Evolutionary conservation across 23 red algal species (phyloP), one percentile per base, ranked within the genome.

Genomic region (Gracilaria gracilis): DNA sequence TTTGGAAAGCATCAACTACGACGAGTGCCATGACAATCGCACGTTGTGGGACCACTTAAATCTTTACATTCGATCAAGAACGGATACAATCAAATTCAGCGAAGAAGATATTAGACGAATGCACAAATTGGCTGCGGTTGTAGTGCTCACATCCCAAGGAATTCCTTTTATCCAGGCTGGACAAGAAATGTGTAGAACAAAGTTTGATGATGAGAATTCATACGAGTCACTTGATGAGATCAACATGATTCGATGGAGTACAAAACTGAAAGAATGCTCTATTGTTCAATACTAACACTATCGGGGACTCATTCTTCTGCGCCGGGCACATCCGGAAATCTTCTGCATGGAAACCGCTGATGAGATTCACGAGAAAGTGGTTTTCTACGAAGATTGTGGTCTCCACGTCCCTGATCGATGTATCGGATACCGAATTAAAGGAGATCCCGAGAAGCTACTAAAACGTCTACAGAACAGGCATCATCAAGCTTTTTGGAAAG

Each of bases 21-120:
- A 92, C 47, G 95, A 97, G 80, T 97, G 95, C 46, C 95, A 97
- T 84, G 95, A 97, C 62, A 97, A 97, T 76, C 61, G 86, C 37
- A 97, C 95, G 27, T 53, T 97, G 17, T 97, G 84, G 72, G 95
- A 97, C 57, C 95, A 97, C 42, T 61, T 97, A 28, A 67, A 54
- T 19, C 77, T 61, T 50, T 90, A 90, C 55, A 81, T 81, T 80
- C 87, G 87, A 34, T 71, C 57, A 31, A 65, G 87, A 81, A 81
- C 87, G 27, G 87, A 90, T 90, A 75, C 76, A 44, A 90, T 90
- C 57, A 67, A 40, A 9, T 90, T 90, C 46, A 90, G 35, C 34
- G 81, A 93, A 31, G 72, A 85, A 61, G 90, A 86, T 17, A 15
- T 86, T 28, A 61, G 58, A 38, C 75, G 95, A 65, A 88, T 93